These are phyloP conservation scores for Fraxinus cuspidata DNA, from an alignment of 257 asterid genomes.

Conservation along the genomic window DNA sequence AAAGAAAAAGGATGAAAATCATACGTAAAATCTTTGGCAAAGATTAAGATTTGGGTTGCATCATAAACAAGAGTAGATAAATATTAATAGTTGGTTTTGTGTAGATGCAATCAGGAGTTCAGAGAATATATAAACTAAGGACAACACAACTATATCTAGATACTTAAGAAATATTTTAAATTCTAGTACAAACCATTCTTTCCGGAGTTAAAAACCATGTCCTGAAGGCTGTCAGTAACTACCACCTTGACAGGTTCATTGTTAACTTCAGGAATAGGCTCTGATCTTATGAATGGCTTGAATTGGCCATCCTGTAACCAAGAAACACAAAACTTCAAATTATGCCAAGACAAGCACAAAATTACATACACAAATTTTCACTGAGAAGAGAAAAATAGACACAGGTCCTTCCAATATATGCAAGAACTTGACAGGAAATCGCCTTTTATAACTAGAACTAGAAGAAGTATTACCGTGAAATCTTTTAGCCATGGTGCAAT, in stretches of 20 bases:
- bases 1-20: neutral
- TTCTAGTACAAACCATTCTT: slow-evolving; percentile 58
- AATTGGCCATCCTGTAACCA: slow-evolving; percentile 58
- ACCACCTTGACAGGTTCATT: slow-evolving; percentile 86
- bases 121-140: neutral
- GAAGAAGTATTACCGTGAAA: slow-evolving; percentile 45
- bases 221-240: slow-evolving; percentile 65
- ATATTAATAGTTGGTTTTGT: neutral
- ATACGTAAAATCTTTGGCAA: neutral
- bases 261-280: slow-evolving; percentile 75
- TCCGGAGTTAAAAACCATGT: slow-evolving; percentile 66
- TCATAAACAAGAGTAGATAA: slow-evolving; percentile 3
- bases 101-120: neutral
- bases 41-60: neutral
- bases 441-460: neutral
- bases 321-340: slow-evolving; percentile 2
- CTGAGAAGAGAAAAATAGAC: slow-evolving; percentile 2
- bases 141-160: neutral
- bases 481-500: slow-evolving; percentile 67
- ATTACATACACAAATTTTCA: neutral
- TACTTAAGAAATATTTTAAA: neutral
- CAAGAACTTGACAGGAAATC: neutral
- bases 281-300: slow-evolving; percentile 68
- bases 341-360: slow-evolving; percentile 1
- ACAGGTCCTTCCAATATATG: neutral